Evolutionary conservation across 305 asterid genomes (phyloP).

Genomic region (Galium porrigens): DNA sequence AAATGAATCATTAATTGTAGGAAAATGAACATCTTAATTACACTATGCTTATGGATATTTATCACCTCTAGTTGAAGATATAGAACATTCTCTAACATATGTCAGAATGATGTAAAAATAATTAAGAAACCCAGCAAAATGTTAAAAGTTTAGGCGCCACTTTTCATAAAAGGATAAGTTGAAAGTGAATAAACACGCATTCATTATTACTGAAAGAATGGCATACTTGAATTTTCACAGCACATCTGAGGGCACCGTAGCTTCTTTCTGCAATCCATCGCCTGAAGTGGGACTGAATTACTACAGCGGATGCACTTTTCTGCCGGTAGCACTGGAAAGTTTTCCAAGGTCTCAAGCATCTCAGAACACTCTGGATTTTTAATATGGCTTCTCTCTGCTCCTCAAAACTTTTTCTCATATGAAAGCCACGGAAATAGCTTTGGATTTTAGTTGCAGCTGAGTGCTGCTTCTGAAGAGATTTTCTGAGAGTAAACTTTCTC

Average conservation of each 20-base stretch:
- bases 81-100: neutral
- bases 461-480: conserved; percentile 28
- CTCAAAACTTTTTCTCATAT: conserved; percentile 31
- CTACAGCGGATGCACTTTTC: conserved; percentile 32
- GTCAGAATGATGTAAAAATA: neutral
- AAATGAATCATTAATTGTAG: conserved; percentile 13
- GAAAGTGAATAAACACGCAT: neutral
- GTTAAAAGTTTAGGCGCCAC: neutral
- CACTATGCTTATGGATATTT: neutral
- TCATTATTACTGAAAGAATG: conserved; percentile 7
- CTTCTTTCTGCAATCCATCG: conserved; percentile 53
- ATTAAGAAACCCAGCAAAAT: neutral
- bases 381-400: conserved; percentile 33
- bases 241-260: conserved; percentile 24
- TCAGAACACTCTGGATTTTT: conserved; percentile 44
- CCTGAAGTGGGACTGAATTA: conserved; percentile 55
- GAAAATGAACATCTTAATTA: neutral
- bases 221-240: conserved; percentile 48
- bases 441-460: conserved; percentile 63
- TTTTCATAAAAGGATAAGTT: neutral
- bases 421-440: conserved; percentile 51
- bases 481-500: conserved; percentile 27
- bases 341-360: conserved; percentile 30
- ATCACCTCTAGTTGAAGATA: neutral
- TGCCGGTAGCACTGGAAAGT: conserved; percentile 29